phyloP scores from a whole-genome alignment of 768 basidiomycete genomes.

The Mycena venus region DNA sequence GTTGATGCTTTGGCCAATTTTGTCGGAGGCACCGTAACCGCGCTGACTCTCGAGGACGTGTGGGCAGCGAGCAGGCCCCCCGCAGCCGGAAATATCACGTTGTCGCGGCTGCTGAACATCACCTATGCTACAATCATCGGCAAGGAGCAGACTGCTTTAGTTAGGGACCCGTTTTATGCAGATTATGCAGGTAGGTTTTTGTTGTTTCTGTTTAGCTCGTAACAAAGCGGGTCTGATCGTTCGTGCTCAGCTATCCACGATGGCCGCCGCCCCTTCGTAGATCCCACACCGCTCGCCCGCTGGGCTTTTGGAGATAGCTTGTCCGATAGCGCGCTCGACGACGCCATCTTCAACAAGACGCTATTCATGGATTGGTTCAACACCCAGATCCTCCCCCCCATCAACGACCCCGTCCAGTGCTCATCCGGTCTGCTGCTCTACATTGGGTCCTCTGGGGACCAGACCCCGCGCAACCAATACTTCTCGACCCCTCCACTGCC shows the following conservation, averaged over 20 bases:
- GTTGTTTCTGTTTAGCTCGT: neutral
- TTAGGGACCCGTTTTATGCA: slow-evolving; percentile 16
- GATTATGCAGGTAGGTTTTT: slow-evolving; percentile 15
- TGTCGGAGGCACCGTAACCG: slow-evolving; percentile 7
- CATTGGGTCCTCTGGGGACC: slow-evolving; percentile 11
- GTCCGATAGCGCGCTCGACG: slow-evolving; percentile 9
- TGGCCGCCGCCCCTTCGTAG: slow-evolving; percentile 12
- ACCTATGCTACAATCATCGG: slow-evolving; percentile 18
- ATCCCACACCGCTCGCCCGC: slow-evolving; percentile 15
- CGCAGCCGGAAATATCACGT: slow-evolving; percentile 9
- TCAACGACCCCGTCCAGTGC: slow-evolving; percentile 16
- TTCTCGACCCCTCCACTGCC: slow-evolving; percentile 10
- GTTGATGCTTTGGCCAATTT: slow-evolving; percentile 10
- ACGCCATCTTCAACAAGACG: slow-evolving; percentile 15
- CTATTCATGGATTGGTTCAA: slow-evolving; percentile 22
- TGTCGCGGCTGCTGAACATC: slow-evolving; percentile 19
- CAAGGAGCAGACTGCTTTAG: slow-evolving; percentile 15
- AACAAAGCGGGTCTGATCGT: neutral
- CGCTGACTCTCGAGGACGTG: slow-evolving; percentile 7
- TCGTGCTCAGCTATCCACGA: neutral
- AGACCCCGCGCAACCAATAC: slow-evolving; percentile 13
- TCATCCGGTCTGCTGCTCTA: slow-evolving; percentile 13
- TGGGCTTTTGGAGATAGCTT: slow-evolving; percentile 17
- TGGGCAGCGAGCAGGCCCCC: slow-evolving; percentile 6
- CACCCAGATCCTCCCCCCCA: slow-evolving; percentile 12